Evolutionary conservation across 2,329 filamentous ascomycete species (phyloP), one percentile per base, ranked within the genome.

Genomic region (Pyrenophora seminiperda): DNA sequence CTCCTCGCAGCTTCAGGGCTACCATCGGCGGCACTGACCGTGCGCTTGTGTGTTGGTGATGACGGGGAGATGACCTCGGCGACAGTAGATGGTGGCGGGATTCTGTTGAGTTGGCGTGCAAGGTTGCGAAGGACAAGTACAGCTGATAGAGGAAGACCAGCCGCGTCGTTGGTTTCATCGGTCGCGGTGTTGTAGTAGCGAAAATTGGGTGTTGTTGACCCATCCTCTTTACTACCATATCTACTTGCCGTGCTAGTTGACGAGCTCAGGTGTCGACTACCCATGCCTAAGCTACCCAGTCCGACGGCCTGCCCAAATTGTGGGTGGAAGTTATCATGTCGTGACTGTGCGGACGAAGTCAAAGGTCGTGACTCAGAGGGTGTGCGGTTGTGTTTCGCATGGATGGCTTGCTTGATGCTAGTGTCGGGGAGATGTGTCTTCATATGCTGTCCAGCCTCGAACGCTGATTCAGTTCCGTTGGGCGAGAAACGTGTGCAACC

Each of bases 71-170:
- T 46, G n/a, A 68, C 40, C 27, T 68, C 63, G 18, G 55, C 47
- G 10, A 65, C 34, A 1, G 56, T 43, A 1, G 63, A 53, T 1
- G 68, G 67, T 0, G 65, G 66, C 2, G 67, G 63, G 3, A 75
- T 64, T 46, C 74, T 76, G 15, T 66, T 69, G 18, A 76, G 63
- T 48, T 74, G 71, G 18, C 77, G 73, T 10, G 89, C 89, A 53
- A 94, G 83, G 67, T 94, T 94, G 22, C 90, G 83, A 37, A 94
- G 79, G 29, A 94, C 88, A 20, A 93, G 78, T 11, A 88, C 86
- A 2, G 88, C 87, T 46, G 87, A 89, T 5, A 93, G 79, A n/a
- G 90, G 88, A 29, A 93, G 86, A 4, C 90, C 90, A 1, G 87
- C 87, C 2, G 89, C 86, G 64, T 91, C 78, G 45, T 61, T 59